Evolutionary conservation across 768 basidiomycete species (phyloP).

Genomic region (Mycena haematopus): DNA sequence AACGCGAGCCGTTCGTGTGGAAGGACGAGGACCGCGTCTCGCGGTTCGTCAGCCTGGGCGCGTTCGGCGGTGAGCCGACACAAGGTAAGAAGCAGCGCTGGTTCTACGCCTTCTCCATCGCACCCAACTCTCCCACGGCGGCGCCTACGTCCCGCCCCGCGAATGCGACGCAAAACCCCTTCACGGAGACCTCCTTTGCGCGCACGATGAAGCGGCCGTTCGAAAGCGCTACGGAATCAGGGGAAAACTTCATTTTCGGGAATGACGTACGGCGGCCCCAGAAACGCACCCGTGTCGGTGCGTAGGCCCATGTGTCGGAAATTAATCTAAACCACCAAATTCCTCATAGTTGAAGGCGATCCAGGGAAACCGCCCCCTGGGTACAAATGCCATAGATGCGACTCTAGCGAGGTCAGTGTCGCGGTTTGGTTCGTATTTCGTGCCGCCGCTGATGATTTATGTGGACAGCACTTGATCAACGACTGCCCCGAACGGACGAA

Average conservation of each 20-base stretch:
- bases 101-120: slow-evolving; percentile 96
- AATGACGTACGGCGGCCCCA: slow-evolving; percentile 58
- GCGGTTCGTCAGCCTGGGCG: slow-evolving; percentile 86
- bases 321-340: slow-evolving; percentile 9
- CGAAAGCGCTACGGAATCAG: slow-evolving; percentile 47
- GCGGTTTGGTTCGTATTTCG: neutral
- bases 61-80: slow-evolving; percentile 73
- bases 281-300: slow-evolving; percentile 66
- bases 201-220: slow-evolving; percentile 60
- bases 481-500: slow-evolving; percentile 77
- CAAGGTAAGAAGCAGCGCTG: slow-evolving; percentile 87
- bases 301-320: slow-evolving; percentile 26
- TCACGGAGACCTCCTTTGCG: slow-evolving; percentile 44
- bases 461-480: slow-evolving; percentile 71
- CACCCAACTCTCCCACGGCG: slow-evolving; percentile 52
- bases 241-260: slow-evolving; percentile 76
- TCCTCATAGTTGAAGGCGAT: slow-evolving; percentile 42
- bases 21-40: slow-evolving; percentile 72
- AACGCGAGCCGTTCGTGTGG: slow-evolving; percentile 92
- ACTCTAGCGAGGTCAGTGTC: slow-evolving; percentile 70
- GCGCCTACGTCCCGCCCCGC: slow-evolving; percentile 52
- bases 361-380: slow-evolving; percentile 68
- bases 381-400: slow-evolving; percentile 80
- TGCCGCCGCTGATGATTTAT: slow-evolving; percentile 14
- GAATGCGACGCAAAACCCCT: slow-evolving; percentile 78